A percentile compares a stretch with the other conserved stretches of the same genome.
Conservation (phyloP, 2,329 filamentous ascomycete species). For the Thielaviopsis musarum region DNA sequence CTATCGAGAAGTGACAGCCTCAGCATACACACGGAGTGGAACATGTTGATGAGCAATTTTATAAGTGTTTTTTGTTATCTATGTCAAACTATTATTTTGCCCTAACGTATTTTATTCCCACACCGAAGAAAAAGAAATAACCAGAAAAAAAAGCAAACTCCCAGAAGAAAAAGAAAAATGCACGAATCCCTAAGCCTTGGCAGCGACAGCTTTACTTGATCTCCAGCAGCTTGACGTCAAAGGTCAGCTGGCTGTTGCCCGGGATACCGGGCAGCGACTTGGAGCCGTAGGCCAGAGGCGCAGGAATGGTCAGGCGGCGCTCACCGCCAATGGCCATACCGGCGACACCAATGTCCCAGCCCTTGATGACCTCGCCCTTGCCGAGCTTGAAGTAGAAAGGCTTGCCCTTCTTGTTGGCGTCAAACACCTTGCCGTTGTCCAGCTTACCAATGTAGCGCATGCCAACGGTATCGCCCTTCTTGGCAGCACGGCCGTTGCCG, state of each 20-base stretch:
- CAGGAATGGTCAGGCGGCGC: constrained; percentile 78
- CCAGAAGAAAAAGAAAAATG: not conserved
- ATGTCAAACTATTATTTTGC: not conserved
- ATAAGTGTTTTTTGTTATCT: not conserved
- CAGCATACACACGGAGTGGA: not conserved
- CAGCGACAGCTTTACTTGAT: constrained; percentile 46
- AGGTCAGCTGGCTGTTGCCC: constrained; percentile 75
- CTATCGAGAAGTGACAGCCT: not conserved
- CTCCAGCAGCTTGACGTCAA: constrained; percentile 76
- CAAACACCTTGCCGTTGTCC: constrained; percentile 85
- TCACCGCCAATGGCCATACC: constrained; percentile 92
- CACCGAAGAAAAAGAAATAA: not conserved
- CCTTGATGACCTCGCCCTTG: constrained; percentile 91
- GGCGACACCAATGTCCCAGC: constrained; percentile 86
- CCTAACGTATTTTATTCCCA: not conserved
- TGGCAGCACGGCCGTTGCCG: constrained; percentile 67
- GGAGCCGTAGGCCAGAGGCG: constrained; percentile 77
- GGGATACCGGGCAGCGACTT: constrained; percentile 73
- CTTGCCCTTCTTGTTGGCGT: constrained; percentile 98
- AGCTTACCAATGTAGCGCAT: constrained; percentile 99
- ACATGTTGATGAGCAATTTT: not conserved
- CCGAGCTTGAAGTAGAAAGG: constrained; percentile 94
- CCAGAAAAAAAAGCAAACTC: constrained; percentile 1
- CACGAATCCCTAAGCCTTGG: not conserved
- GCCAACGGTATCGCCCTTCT: constrained; percentile 77